Base-by-base conservation (phyloP, 2,329 filamentous ascomycete genomes). In the Penicillium paneum region DNA sequence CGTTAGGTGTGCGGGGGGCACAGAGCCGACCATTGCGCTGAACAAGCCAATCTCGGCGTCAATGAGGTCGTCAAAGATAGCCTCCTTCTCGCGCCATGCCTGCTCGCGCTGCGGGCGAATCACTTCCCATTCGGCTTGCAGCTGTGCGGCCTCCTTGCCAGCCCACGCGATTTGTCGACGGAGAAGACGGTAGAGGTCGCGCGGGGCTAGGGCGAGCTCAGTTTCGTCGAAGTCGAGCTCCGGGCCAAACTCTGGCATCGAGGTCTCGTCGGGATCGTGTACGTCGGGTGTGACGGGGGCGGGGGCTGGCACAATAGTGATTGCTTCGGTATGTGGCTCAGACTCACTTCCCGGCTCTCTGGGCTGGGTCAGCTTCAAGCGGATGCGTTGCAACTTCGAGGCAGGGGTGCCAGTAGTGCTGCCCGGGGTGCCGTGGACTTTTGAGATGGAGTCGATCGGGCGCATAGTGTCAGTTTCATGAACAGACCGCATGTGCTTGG, bases 401-500 rank as follows among this genome's bases (percentile, higher is more conserved):
- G 63, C 62, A 6, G 69, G 67, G 3, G 69, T 70, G 19, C 57
- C 51, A 19, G 58, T 46, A 29, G 57, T 47, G 38, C 62, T 61
- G 48, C 62, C 58, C n/a, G 63, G 52, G n/a, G 66, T 61, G 12
- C 65, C 65, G 36, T 66, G 67, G n/a, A 65, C 64, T 28, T 74
- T 74, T 8, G 74, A 68, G 15, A 76, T 73, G 12, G 73, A 68
- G 54, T 79, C 81, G 13, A 78, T 79, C 5, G 90, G 89, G n/a
- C 90, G 86, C 21, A 96, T 81, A 15, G 91, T 89, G 76, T 99
- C 94, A 3, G 93, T 97, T 72, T 99, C 94, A 78, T 99, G 94
- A 35, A 99, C 92, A 15, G 94, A 97, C 64, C 94, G 89, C 91
- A 97, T 97, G 72, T 99, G 94, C 74, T 99, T 99, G 1, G 93